Percentiles rank a stretch among this genome's conserved stretches.
Evolutionary conservation across 768 basidiomycete species (phyloP).

Genomic region (Myochromella boudieri): DNA sequence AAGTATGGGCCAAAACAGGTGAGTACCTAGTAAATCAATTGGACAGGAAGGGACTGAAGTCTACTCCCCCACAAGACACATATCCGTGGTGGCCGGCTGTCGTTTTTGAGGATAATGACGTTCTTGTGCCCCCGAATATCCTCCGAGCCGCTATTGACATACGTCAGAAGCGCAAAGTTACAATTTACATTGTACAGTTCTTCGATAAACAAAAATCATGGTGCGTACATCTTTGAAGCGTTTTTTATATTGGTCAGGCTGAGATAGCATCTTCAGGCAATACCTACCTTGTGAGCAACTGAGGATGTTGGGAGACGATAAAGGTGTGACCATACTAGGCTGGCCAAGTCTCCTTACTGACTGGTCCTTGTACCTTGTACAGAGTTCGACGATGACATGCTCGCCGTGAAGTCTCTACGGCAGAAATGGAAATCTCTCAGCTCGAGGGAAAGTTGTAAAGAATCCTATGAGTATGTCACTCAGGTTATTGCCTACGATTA

Average conservation of each 20-base stretch:
- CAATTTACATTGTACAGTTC: slow-evolving; percentile 72
- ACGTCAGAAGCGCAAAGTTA: slow-evolving; percentile 37
- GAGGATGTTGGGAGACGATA: slow-evolving; percentile 66
- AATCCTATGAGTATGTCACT: slow-evolving; percentile 59
- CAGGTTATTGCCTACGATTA: neutral
- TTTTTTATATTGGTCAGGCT: neutral
- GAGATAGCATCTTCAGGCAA: slow-evolving; percentile 44
- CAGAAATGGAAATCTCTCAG: slow-evolving; percentile 61
- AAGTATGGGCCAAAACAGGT: slow-evolving; percentile 88
- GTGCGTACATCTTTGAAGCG: slow-evolving; percentile 39
- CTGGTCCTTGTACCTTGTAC: slow-evolving; percentile 2
- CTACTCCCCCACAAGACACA: slow-evolving; percentile 44
- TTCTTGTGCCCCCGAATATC: slow-evolving; percentile 50
- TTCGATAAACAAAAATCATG: slow-evolving; percentile 65
- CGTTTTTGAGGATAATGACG: slow-evolving; percentile 63
- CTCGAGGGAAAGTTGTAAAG: slow-evolving; percentile 54
- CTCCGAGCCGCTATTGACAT: slow-evolving; percentile 25
- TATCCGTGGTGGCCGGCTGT: slow-evolving; percentile 91
- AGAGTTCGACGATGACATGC: slow-evolving; percentile 68
- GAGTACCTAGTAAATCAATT: slow-evolving; percentile 21
- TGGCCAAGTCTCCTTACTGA: neutral
- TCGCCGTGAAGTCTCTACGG: slow-evolving; percentile 46
- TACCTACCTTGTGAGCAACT: slow-evolving; percentile 58
- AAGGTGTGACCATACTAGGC: slow-evolving; percentile 44
- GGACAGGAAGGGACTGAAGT: neutral